These are phyloP conservation scores for Cytospora mali DNA, from an alignment of 2,329 filamentous ascomycete species.

Conservation along the genomic window DNA sequence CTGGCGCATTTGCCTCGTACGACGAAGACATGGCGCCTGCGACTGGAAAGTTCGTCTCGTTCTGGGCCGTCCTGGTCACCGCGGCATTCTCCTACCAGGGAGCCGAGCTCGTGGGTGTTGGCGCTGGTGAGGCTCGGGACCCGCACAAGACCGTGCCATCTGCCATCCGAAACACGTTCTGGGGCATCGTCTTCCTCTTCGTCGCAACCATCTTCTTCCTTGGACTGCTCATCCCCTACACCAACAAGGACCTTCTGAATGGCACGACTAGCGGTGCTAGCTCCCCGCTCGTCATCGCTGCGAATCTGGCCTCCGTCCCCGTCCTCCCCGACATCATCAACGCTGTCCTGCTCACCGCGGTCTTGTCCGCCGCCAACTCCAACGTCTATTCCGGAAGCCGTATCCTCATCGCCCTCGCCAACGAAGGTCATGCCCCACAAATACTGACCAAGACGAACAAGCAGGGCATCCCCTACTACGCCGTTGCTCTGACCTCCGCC, in stretches of 20 bases:
- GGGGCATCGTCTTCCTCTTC: conserved; percentile 72
- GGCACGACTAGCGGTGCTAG: conserved; percentile 60
- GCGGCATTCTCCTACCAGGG: conserved; percentile 74
- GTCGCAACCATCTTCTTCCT: conserved; percentile 68
- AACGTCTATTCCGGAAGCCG: conserved; percentile 75
- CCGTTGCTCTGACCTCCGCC: conserved; percentile 58
- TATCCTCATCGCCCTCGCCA: conserved; percentile 67
- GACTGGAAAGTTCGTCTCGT: conserved; percentile 66
- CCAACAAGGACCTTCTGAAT: conserved; percentile 56
- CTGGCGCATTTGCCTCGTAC: conserved; percentile 64
- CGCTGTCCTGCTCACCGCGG: conserved; percentile 74
- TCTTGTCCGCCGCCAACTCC: conserved; percentile 77
- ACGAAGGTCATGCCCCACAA: conserved; percentile 63
- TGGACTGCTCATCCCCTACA: conserved; percentile 69
- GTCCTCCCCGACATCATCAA: conserved; percentile 74
- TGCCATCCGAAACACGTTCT: conserved; percentile 75
- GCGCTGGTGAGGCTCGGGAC: conserved; percentile 75
- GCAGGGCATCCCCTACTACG: conserved; percentile 63
- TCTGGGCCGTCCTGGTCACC: conserved; percentile 69
- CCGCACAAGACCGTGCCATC: conserved; percentile 72
- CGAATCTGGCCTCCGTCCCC: conserved; percentile 62
- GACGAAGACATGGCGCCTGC: conserved; percentile 29
- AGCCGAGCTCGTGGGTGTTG: conserved; percentile 75
- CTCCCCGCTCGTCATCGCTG: conserved; percentile 66
- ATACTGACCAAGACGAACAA: conserved; percentile 62